Evolutionary conservation across 208 protist genomes (phyloP).

Genomic region (Lotmaria passim): DNA sequence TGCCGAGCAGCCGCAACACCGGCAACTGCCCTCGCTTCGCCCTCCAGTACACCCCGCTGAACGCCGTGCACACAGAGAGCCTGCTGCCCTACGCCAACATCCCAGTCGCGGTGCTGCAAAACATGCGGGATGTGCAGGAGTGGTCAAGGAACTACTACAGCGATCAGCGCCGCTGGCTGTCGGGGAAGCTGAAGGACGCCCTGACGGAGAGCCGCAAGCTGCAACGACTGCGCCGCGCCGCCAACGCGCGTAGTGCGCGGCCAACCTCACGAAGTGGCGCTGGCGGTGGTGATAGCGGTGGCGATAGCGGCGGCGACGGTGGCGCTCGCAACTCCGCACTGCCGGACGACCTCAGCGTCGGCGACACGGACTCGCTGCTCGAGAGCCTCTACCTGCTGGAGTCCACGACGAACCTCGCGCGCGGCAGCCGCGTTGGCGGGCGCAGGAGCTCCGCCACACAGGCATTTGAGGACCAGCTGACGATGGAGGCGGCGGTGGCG

Average conservation of each 20-base stretch:
- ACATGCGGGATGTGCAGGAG: slow-evolving; percentile 47
- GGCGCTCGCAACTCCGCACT: not conserved
- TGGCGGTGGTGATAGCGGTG: no score
- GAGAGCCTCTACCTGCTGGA: slow-evolving; percentile 11
- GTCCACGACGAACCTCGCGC: slow-evolving; percentile 9
- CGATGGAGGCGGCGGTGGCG: slow-evolving; percentile 13
- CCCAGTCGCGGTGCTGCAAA: slow-evolving; percentile 71
- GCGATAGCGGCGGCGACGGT: not conserved
- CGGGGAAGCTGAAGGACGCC: slow-evolving; percentile 49
- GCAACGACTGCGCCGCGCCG: slow-evolving; percentile 14
- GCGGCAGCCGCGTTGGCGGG: not conserved
- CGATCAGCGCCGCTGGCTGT: slow-evolving; percentile 68
- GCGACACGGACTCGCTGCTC: slow-evolving; percentile 20
- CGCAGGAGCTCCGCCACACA: slow-evolving; percentile 13
- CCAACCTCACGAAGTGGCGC: no score
- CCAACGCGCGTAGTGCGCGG: slow-evolving; percentile 10
- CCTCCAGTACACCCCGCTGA: slow-evolving; percentile 65
- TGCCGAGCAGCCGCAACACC: slow-evolving; percentile 34
- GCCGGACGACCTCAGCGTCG: slow-evolving; percentile 31
- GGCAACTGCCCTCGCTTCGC: slow-evolving; percentile 59
- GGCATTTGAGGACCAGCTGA: slow-evolving; percentile 11
- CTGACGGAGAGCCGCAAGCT: slow-evolving; percentile 53
- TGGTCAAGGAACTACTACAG: slow-evolving; percentile 76
- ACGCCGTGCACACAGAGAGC: slow-evolving; percentile 51
- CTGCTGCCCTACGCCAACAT: slow-evolving; percentile 67